Evolutionary conservation across 2,329 filamentous ascomycete genomes (phyloP).

Genomic region (Magnaporthiopsis poae): DNA sequence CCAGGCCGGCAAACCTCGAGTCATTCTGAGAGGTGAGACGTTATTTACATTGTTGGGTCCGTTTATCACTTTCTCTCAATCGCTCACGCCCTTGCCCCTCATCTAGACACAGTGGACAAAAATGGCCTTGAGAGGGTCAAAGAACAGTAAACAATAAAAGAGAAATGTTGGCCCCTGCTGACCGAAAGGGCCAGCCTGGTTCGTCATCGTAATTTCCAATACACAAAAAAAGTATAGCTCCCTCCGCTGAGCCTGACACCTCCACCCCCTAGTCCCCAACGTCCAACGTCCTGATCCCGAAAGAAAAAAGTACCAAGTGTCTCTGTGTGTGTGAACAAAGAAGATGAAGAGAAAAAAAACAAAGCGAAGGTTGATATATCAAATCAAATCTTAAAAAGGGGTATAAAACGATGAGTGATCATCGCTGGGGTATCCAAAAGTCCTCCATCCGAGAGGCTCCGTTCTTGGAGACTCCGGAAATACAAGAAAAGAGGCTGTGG

Average conservation of each 20-base stretch:
- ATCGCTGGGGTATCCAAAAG: not conserved
- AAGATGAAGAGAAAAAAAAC: not conserved
- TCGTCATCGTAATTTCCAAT: not conserved
- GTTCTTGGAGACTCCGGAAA: not conserved
- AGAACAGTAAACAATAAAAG: not conserved
- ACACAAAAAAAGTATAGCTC: not conserved
- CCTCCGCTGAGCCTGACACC: not conserved
- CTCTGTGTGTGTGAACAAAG: not conserved
- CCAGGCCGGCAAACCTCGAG: not conserved
- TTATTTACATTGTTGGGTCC: not conserved
- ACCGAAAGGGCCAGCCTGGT: not conserved
- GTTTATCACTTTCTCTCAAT: not conserved
- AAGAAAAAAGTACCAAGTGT: not conserved
- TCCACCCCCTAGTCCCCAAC: not conserved
- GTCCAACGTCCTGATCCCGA: not conserved
- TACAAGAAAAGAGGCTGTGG: not conserved
- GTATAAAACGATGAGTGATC: not conserved
- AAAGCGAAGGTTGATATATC: not conserved
- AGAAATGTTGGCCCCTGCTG: not conserved
- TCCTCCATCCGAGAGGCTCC: not conserved
- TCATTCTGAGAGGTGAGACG: not conserved
- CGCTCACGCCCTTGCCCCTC: not conserved
- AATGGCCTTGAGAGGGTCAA: not conserved
- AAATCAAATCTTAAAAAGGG: not conserved
- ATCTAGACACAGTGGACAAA: not conserved